phyloP scores from a whole-genome alignment of 371 early-diverging fungal species.

The Mortierella sp. region DNA sequence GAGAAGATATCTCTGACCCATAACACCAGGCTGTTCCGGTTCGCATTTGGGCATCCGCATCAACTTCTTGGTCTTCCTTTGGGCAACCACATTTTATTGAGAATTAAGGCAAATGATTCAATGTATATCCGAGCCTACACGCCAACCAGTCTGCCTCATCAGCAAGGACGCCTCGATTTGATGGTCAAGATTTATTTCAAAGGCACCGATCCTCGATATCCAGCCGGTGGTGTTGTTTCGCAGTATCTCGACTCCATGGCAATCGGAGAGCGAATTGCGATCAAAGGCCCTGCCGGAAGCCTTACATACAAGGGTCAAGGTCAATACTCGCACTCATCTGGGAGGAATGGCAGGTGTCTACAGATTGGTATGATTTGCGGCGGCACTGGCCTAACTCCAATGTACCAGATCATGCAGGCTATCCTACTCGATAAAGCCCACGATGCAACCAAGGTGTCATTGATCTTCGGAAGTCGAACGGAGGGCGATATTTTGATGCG shows the following conservation, averaged over 20 bases:
- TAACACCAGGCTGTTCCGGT: constrained; percentile 60
- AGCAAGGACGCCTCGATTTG: constrained; percentile 63
- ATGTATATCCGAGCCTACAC: constrained; percentile 73
- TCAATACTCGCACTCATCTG: constrained; percentile 27
- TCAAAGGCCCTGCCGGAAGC: constrained; percentile 71
- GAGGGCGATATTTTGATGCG: constrained; percentile 62
- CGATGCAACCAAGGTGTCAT: constrained; percentile 54
- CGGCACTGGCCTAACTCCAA: constrained; percentile 78
- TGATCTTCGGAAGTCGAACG: constrained; percentile 62
- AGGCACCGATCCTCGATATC: constrained; percentile 42
- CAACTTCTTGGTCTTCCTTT: constrained; percentile 59
- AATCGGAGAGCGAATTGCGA: constrained; percentile 65
- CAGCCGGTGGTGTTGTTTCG: constrained; percentile 66
- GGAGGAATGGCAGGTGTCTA: constrained; percentile 12
- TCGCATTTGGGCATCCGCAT: constrained; percentile 48
- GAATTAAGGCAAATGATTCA: constrained; percentile 58
- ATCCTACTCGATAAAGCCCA: constrained; percentile 41
- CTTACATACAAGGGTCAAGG: constrained; percentile 62
- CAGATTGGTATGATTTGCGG: constrained; percentile 67
- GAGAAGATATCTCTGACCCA: constrained; percentile 55
- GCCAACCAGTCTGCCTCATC: constrained; percentile 51
- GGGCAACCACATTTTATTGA: constrained; percentile 61
- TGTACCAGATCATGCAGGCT: constrained; percentile 62
- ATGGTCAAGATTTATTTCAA: constrained; percentile 72
- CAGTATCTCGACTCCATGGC: constrained; percentile 60